Conservation (phyloP, 805 yeast species). For the Wickerhamiella parazyma region DNA sequence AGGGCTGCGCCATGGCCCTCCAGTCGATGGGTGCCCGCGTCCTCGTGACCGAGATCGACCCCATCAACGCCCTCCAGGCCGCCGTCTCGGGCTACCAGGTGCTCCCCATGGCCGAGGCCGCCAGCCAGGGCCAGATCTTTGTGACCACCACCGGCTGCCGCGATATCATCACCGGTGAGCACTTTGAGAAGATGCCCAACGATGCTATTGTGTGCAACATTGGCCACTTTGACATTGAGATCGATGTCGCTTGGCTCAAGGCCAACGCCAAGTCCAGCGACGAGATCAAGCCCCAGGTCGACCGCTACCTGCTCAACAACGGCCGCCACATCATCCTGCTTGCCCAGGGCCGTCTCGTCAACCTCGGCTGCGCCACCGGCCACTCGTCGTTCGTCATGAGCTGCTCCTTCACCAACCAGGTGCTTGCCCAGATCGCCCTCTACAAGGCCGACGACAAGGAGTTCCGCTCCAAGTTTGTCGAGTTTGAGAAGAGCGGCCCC, state of each 20-base stretch:
- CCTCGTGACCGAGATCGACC: constrained; percentile 92
- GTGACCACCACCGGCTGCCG: constrained; percentile 99
- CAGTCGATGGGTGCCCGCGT: constrained; percentile 99
- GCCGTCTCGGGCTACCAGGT: constrained; percentile 99
- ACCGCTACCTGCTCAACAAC: constrained; percentile 77
- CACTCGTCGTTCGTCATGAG: constrained; percentile 99
- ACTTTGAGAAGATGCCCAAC: constrained; percentile 90
- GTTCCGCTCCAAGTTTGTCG: constrained; percentile 71
- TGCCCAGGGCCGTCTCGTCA: constrained; percentile 98
- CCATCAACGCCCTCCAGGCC: constrained; percentile 98
- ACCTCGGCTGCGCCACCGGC: constrained; percentile 99
- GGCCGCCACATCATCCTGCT: constrained; percentile 92
- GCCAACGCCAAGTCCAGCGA: constrained; percentile 84
- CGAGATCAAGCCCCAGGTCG: constrained; percentile 98
- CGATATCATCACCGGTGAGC: constrained; percentile 84
- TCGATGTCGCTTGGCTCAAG: constrained; percentile 98
- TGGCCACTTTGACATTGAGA: constrained; percentile 98
- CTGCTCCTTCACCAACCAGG: constrained; percentile 99
- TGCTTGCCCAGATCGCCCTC: constrained; percentile 94
- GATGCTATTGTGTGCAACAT: constrained; percentile 99
- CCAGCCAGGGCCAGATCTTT: constrained; percentile 85
- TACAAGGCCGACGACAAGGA: constrained; percentile 73
- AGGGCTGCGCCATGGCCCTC: constrained; percentile 98
- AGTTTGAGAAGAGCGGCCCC: constrained; percentile 85
- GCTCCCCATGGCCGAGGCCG: constrained; percentile 87